These are phyloP conservation scores for Erigeron canadensis DNA, from an alignment of 129 eudicot species.

Conservation along the genomic window DNA sequence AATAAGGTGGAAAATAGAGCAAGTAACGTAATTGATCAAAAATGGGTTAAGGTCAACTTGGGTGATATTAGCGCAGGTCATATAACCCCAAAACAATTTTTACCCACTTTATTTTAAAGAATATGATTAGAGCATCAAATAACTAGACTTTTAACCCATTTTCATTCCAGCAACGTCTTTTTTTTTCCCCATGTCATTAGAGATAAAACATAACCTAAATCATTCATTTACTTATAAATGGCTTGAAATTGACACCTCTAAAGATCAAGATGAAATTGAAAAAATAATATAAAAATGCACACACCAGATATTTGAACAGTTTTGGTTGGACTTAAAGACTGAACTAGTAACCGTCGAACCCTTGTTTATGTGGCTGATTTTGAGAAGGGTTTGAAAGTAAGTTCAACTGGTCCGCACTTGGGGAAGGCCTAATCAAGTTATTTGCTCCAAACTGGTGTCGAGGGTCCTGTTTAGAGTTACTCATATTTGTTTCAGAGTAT, in stretches of 20 bases:
- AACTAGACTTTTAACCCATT: not conserved
- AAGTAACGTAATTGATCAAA: not conserved
- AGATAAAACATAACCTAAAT: not conserved
- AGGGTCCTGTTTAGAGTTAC: slow-evolving; percentile 42
- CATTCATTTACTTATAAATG: not conserved
- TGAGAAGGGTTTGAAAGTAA: slow-evolving; percentile 51
- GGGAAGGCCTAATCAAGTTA: slow-evolving; percentile 64
- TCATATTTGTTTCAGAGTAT: slow-evolving; percentile 45
- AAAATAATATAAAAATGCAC: not conserved
- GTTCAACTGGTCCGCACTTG: slow-evolving; percentile 70
- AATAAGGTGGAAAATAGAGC: not conserved
- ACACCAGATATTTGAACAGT: slow-evolving; percentile 21
- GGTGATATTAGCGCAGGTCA: not conserved
- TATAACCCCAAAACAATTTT: not conserved
- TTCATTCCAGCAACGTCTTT: not conserved
- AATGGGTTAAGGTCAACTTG: not conserved
- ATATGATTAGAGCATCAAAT: not conserved
- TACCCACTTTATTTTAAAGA: not conserved
- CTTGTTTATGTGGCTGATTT: slow-evolving; percentile 62
- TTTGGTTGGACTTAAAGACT: slow-evolving; percentile 2
- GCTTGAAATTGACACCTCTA: not conserved
- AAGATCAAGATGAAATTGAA: not conserved
- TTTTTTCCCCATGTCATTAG: not conserved
- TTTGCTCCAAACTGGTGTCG: slow-evolving; percentile 50
- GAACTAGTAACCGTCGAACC: slow-evolving; percentile 38